These are phyloP conservation scores for Metroxylon sagu DNA, from an alignment of 176 grass and related monocot species.

Conservation along the genomic window DNA sequence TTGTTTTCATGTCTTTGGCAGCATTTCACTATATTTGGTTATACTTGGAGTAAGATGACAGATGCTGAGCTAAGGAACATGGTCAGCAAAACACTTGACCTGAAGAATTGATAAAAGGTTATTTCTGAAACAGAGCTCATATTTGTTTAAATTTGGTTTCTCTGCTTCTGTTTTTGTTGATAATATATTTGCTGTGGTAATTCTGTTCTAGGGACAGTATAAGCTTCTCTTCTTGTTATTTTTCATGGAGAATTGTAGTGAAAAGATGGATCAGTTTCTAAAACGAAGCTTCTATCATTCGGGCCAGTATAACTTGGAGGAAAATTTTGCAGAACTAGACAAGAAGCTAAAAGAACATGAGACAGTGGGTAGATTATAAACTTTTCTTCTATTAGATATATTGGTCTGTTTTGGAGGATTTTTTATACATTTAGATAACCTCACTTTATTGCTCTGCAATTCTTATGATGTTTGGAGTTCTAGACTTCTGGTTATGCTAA, in stretches of 20 bases:
- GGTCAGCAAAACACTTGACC: constrained; percentile 87
- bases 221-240: neutral
- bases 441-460: too few species aligned
- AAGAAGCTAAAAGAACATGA: constrained; percentile 86
- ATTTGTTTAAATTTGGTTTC: too few species aligned
- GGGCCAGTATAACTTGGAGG: constrained; percentile 83
- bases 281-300: constrained; percentile 98
- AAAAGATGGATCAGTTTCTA: constrained; percentile 92
- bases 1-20: constrained; percentile 5
- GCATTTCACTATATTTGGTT: constrained; percentile 98
- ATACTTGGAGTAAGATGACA: constrained; percentile 94
- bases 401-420: neutral
- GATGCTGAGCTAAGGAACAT: constrained; percentile 85
- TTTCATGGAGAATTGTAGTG: constrained; percentile 74
- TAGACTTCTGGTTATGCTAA: too few species aligned
- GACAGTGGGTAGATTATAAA: constrained; percentile 30
- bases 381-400: too few species aligned
- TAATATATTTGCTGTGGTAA: too few species aligned
- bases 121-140: neutral
- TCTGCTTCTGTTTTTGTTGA: too few species aligned
- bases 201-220: too few species aligned
- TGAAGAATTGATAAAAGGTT: constrained; percentile 95
- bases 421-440: neutral
- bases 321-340: constrained; percentile 62
- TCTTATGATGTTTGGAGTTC: too few species aligned